Evolutionary conservation across 1,284 basidiomycete species (phyloP).

Genomic region (Trichosporon inkin): DNA sequence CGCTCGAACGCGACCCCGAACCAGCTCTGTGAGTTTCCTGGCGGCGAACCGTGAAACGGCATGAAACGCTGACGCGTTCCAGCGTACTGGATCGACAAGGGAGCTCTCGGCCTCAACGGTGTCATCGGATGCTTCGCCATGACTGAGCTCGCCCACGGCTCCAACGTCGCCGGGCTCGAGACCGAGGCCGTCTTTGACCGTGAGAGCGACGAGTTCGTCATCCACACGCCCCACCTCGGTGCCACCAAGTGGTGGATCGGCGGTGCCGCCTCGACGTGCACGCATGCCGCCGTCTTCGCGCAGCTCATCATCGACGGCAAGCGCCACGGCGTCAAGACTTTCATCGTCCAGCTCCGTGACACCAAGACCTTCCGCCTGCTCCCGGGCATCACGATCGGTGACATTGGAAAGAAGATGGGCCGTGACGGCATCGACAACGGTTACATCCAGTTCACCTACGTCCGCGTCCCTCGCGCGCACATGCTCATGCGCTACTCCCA

Average conservation of each 20-base stretch:
- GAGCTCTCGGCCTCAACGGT: slow-evolving; percentile 55
- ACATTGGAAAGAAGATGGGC: slow-evolving; percentile 61
- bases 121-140: slow-evolving; percentile 59
- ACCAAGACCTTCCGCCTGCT: slow-evolving; percentile 53
- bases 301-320: slow-evolving; percentile 57
- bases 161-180: slow-evolving; percentile 58
- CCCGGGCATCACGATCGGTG: slow-evolving; percentile 57
- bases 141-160: slow-evolving; percentile 54
- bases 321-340: slow-evolving; percentile 58
- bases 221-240: slow-evolving; percentile 56
- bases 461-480: slow-evolving; percentile 58
- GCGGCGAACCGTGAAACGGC: not conserved
- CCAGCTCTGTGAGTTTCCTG: slow-evolving; percentile 42
- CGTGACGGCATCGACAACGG: slow-evolving; percentile 68
- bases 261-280: slow-evolving; percentile 58
- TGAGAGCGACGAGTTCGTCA: slow-evolving; percentile 56
- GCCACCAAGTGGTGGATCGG: slow-evolving; percentile 60
- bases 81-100: slow-evolving; percentile 57
- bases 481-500: slow-evolving; percentile 62
- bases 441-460: slow-evolving; percentile 76
- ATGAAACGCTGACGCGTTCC: slow-evolving; percentile 20
- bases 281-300: slow-evolving; percentile 58
- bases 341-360: slow-evolving; percentile 57
- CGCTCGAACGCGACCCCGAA: slow-evolving; percentile 48
- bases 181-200: slow-evolving; percentile 58